phyloP scores from a whole-genome alignment of 2,329 filamentous ascomycete genomes.

The Curvularia eragrostidis region DNA sequence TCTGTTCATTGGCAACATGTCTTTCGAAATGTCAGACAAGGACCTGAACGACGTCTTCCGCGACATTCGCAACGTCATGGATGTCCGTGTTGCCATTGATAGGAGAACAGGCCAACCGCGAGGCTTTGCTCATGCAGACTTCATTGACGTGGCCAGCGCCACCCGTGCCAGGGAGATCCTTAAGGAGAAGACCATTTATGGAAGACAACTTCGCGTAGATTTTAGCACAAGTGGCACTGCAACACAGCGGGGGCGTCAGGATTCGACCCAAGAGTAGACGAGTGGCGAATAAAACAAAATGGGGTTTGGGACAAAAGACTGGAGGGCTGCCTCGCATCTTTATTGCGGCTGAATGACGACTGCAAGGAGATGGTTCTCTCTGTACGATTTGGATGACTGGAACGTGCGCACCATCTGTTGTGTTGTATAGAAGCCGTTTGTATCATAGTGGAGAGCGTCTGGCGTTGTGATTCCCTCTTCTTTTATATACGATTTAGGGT shows the following conservation, averaged over 20 bases:
- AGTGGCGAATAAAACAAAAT: neutral
- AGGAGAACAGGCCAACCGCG: conserved; percentile 78
- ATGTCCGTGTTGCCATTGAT: conserved; percentile 84
- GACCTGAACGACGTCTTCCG: conserved; percentile 82
- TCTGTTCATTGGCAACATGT: conserved; percentile 84
- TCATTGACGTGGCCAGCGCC: conserved; percentile 72
- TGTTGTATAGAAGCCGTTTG: conserved; percentile 33
- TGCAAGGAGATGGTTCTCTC: conserved; percentile 4
- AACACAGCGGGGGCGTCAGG: conserved; percentile 21
- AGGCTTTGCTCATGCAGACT: conserved; percentile 86
- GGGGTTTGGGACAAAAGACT: neutral
- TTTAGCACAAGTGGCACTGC: conserved; percentile 55
- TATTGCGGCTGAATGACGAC: neutral
- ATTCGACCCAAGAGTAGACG: conserved; percentile 25
- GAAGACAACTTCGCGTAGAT: conserved; percentile 70
- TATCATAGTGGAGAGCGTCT: conserved; percentile 41
- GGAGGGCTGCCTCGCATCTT: neutral
- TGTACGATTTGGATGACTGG: conserved; percentile 16
- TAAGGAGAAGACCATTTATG: conserved; percentile 65
- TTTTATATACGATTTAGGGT: conserved; percentile 24
- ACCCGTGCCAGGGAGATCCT: conserved; percentile 65
- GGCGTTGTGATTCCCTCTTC: conserved; percentile 38
- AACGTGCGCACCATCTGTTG: conserved; percentile 27
- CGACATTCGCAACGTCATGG: conserved; percentile 70
- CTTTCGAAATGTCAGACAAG: conserved; percentile 82